Conservation (phyloP, 169 alveolate genomes). For the Babesia bovis region DNA sequence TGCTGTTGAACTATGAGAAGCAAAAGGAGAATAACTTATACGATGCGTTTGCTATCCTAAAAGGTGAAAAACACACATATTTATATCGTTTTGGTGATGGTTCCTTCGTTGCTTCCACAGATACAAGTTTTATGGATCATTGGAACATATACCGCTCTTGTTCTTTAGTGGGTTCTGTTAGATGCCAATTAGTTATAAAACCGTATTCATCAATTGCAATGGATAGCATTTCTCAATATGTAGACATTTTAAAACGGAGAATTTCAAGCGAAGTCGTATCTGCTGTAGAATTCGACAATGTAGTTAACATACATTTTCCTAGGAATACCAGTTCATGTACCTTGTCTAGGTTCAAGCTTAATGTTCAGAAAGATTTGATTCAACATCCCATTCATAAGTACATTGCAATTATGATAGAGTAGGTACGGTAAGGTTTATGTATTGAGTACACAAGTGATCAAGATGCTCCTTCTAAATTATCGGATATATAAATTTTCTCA, state of each 20-base stretch:
- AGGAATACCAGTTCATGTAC: neutral
- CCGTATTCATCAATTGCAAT: neutral
- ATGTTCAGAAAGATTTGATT: neutral
- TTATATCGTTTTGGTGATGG: constrained; percentile 2
- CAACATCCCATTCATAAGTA: constrained; percentile 30
- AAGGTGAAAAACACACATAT: neutral
- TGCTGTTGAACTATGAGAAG: constrained; percentile 2
- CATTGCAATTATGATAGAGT: constrained; percentile 7
- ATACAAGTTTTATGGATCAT: constrained; percentile 36
- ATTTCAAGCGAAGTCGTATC: neutral
- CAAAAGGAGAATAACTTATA: neutral
- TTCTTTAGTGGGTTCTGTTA: constrained; percentile 2
- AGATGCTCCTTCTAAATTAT: no score
- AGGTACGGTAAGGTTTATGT: no score
- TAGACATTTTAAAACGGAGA: neutral
- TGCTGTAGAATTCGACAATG: constrained; percentile 2
- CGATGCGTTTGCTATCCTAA: constrained; percentile 1
- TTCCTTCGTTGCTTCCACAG: constrained; percentile 15
- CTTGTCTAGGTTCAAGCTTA: neutral
- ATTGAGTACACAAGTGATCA: no score
- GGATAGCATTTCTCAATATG: neutral
- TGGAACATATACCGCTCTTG: constrained; percentile 16
- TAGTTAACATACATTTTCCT: constrained; percentile 14
- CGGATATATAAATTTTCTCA: no score
- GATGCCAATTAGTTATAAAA: constrained; percentile 16